A percentile compares a stretch with the other conserved stretches of the same genome.
Evolutionary conservation across 164 flowering plant genomes (phyloP).

Genomic region (Vitis amurensis): DNA sequence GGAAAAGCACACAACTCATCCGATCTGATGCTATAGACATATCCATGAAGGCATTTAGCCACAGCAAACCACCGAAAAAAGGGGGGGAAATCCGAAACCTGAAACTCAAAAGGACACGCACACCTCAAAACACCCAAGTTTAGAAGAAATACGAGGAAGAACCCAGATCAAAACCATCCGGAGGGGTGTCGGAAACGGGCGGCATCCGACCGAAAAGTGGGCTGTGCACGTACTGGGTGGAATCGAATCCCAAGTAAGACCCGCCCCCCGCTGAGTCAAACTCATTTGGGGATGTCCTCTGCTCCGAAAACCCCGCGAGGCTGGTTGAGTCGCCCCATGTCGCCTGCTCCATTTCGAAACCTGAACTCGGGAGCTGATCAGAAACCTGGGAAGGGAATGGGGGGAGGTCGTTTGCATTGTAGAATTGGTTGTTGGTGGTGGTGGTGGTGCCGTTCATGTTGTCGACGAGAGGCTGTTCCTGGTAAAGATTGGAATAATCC

Average conservation of each 20-base stretch:
- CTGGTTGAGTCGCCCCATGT: too few species aligned
- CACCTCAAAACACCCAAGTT: not conserved
- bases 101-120: too few species aligned
- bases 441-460: too few species aligned
- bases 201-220: slow-evolving; percentile 55
- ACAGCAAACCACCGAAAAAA: too few species aligned
- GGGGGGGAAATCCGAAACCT: too few species aligned
- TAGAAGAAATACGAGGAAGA: slow-evolving; percentile 38
- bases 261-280: slow-evolving; percentile 12
- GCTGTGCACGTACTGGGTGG: slow-evolving; percentile 38
- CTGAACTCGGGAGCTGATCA: not conserved
- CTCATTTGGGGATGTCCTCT: slow-evolving; percentile 4
- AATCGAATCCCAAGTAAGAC: slow-evolving; percentile 27
- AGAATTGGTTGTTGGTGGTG: not conserved
- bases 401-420: slow-evolving; percentile 16
- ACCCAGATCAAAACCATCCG: slow-evolving; percentile 39
- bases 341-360: too few species aligned
- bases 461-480: not conserved
- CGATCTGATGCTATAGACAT: too few species aligned
- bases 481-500: not conserved
- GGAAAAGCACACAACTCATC: too few species aligned
- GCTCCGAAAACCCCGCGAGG: slow-evolving; percentile 17
- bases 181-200: slow-evolving; percentile 34
- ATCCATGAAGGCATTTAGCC: too few species aligned
- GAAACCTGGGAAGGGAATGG: slow-evolving; percentile 16